Base-by-base conservation (phyloP, 192 early-diverging fungal species). In the Backusella psychrophila region DNA sequence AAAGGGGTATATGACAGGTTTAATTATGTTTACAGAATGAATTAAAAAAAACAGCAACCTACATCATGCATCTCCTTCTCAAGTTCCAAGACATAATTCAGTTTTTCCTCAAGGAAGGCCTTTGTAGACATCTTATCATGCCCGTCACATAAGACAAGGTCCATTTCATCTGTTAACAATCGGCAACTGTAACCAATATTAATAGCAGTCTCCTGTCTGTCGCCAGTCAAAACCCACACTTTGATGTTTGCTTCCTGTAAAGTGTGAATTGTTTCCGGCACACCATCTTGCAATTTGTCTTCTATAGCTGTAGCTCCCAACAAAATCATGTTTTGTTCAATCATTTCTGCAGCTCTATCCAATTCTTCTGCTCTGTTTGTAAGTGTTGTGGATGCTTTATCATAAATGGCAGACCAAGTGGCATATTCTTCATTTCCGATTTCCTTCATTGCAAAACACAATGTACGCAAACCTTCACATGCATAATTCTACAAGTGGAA, bases 191-290 rank as follows among this genome's bases (percentile, higher is more conserved):
- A 96, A 1, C 95, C 97, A 81, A 98, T 97, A 83, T 98, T 97
- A 89, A 98, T 97, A 41, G 97, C 97, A 3, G 97, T 98, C 80
- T 98, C 97, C 84, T 97, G 96, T 33, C 94, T 84, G 82, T 98
- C 97, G 59, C 97, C 97, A 19, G 97, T 98, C 77, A 98, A 85
- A n/a, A 98, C 91, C 96, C 96, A 97, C 35, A 97, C 88, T 82
- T 95, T 94, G 85, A 98, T 96, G 1, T 93, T 94, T 3, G 96
- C 97, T 68, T 92, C 91, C 46, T 94, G 92, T 29, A 98, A 86
- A 41, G 95, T 96, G 81, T 91, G 91, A 76, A 98, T 98, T 5
- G 97, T 96, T 71, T 97, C 94, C 12, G 96, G 96, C n/a, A 98
- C 97, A 53, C 93, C 95, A 75, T 97, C 97, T 80, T 98, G 97